Conservation (phyloP, 495 filamentous ascomycete species). For the Penicillium bialowiezense region DNA sequence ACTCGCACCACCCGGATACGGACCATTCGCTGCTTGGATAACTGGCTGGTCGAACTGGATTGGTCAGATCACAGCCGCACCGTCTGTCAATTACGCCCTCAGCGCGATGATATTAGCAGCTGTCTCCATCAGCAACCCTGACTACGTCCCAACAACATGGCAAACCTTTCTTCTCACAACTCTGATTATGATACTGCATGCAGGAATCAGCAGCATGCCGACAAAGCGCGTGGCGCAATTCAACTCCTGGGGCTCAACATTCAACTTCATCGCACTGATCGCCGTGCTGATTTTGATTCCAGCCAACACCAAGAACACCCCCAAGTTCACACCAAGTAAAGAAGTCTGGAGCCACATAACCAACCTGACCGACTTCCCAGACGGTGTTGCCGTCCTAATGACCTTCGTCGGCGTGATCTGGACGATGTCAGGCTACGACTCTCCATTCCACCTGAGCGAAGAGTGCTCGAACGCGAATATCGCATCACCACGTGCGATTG, state of each 20-base stretch:
- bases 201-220: slow-evolving; percentile 69
- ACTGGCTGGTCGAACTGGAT: slow-evolving; percentile 78
- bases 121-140: slow-evolving; percentile 64
- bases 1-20: slow-evolving; percentile 72
- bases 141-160: slow-evolving; percentile 62
- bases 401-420: slow-evolving; percentile 66
- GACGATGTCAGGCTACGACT: slow-evolving; percentile 70
- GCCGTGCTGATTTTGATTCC: slow-evolving; percentile 71
- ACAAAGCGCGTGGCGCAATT: slow-evolving; percentile 72
- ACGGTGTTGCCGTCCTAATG: slow-evolving; percentile 72
- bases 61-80: slow-evolving; percentile 67
- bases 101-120: slow-evolving; percentile 73
- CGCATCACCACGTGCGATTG: slow-evolving; percentile 73
- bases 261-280: slow-evolving; percentile 70
- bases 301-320: slow-evolving; percentile 52
- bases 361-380: slow-evolving; percentile 66
- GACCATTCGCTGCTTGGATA: slow-evolving; percentile 72
- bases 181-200: slow-evolving; percentile 69
- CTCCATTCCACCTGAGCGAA: slow-evolving; percentile 72
- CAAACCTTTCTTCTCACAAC: slow-evolving; percentile 70
- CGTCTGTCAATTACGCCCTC: slow-evolving; percentile 60
- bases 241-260: slow-evolving; percentile 71
- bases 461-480: slow-evolving; percentile 77
- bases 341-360: slow-evolving; percentile 72
- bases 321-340: slow-evolving; percentile 60